Percentiles rank a stretch among this genome's conserved stretches.
These are phyloP conservation scores for Phytopythium litorale DNA, from an alignment of 352 stramenopile genomes.

Conservation along the genomic window DNA sequence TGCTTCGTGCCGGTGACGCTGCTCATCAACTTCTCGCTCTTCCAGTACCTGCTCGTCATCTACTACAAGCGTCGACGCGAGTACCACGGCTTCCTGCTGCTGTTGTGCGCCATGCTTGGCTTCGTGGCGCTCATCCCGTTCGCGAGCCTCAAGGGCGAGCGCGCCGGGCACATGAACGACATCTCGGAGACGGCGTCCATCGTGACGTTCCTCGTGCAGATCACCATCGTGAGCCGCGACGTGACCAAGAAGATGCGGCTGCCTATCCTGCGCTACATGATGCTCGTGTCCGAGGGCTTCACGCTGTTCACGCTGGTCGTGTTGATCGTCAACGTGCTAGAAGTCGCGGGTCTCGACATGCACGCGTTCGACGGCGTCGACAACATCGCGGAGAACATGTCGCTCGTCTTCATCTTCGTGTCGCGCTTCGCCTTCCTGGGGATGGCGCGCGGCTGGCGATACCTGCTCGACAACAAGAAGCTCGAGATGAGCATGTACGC, in stretches of 20 bases:
- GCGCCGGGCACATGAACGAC: slow-evolving; percentile 19
- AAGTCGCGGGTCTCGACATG: slow-evolving; percentile 2
- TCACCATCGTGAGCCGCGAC: slow-evolving; percentile 28
- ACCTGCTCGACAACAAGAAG: slow-evolving; percentile 11
- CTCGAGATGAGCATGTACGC: slow-evolving; percentile 12
- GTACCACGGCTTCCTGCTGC: slow-evolving; percentile 9
- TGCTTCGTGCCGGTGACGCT: slow-evolving; percentile 28
- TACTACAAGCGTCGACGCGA: slow-evolving; percentile 13
- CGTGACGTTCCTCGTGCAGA: slow-evolving; percentile 35
- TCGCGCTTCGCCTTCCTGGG: slow-evolving; percentile 28
- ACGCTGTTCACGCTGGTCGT: slow-evolving; percentile 10
- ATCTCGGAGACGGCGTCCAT: slow-evolving; percentile 30
- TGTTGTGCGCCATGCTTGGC: slow-evolving; percentile 9
- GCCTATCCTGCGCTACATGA: slow-evolving; percentile 19
- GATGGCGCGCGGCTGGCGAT: slow-evolving; percentile 11
- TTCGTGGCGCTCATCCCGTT: slow-evolving; percentile 21
- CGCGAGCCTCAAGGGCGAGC: not conserved
- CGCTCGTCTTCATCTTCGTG: slow-evolving; percentile 19
- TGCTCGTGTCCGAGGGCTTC: slow-evolving; percentile 17
- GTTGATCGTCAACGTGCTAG: slow-evolving; percentile 10
- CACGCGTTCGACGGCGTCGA: slow-evolving; percentile 3
- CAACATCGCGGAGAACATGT: slow-evolving; percentile 16
- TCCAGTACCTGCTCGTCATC: slow-evolving; percentile 26
- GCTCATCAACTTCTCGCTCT: slow-evolving; percentile 27
- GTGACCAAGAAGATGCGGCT: slow-evolving; percentile 23